Percentiles rank a stretch among this genome's conserved stretches.
Evolutionary conservation across 169 alveolate species (phyloP).

Genomic region (Prorocentrum cordatum): DNA sequence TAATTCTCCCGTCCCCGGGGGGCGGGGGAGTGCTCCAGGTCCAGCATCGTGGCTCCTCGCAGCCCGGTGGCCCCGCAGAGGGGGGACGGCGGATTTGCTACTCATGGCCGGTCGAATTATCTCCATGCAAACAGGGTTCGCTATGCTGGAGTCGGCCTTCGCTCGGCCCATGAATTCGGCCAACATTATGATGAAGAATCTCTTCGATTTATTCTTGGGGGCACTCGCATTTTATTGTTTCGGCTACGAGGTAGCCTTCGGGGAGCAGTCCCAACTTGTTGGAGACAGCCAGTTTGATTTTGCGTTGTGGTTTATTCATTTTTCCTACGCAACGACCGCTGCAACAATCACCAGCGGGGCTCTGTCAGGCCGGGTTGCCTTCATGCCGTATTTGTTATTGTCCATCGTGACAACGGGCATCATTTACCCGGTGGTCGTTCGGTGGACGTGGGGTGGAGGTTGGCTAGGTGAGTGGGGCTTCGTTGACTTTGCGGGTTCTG

Average conservation of each 20-base stretch:
- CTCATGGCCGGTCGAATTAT: no score
- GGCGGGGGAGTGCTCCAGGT: no score
- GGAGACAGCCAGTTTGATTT: neutral
- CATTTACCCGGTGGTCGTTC: neutral
- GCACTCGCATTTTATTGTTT: slow-evolving; percentile 22
- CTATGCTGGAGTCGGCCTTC: slow-evolving; percentile 59
- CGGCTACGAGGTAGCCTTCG: slow-evolving; percentile 36
- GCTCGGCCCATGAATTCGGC: slow-evolving; percentile 52
- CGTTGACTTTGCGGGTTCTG: slow-evolving; percentile 4
- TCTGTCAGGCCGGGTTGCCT: slow-evolving; percentile 44
- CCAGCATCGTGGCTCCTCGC: no score
- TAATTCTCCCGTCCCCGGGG: no score
- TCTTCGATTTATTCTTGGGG: slow-evolving; percentile 49
- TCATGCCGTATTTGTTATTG: slow-evolving; percentile 30
- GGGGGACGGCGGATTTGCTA: no score
- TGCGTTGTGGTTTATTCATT: slow-evolving; percentile 34
- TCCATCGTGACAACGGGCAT: slow-evolving; percentile 37
- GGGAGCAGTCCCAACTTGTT: neutral
- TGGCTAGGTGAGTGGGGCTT: neutral
- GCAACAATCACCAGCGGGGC: slow-evolving; percentile 67
- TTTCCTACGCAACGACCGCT: slow-evolving; percentile 57
- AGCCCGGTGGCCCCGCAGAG: no score
- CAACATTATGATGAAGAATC: slow-evolving; percentile 12
- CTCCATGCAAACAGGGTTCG: slow-evolving; percentile 37
- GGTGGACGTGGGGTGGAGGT: neutral